Evolutionary conservation across 148 eudicot genomes (phyloP), one percentile per base, ranked within the genome.

Genomic region (Camellia japonica): DNA sequence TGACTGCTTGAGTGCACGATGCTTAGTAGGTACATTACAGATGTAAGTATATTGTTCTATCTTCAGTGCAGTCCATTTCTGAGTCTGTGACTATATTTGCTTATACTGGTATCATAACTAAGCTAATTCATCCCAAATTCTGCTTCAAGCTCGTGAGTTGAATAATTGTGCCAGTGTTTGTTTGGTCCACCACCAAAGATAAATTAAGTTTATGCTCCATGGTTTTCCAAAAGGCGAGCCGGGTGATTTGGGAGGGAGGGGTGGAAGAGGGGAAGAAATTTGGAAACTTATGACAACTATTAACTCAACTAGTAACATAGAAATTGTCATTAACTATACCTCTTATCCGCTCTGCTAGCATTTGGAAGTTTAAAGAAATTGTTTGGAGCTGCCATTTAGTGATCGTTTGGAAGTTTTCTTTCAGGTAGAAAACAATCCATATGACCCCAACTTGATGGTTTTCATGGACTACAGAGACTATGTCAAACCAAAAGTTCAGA

Each of bases 401-500:
- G 76, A 70, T 61, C 16, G 23, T 64, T 65, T 61, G 54, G 54
- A 20, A 44, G n/a, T 18, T 76, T 61, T 61, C 67, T 6, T 78
- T 78, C 89, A 95, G 99, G 99, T 95, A 72, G 97, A 92, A 88
- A 90, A 82, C 82, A 84, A 89, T 85, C 97, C 97, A 64, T 95
- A 90, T 84, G 97, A 95, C 71, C 97, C 97, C 72, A 90, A 81
- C 77, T 78, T 95, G 84, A 95, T 95, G 99, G 99, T 95, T 80
- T 95, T 95, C 87, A 95, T 95, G 99, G 99, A 95, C 83, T 95
- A 95, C 72, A 89, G 99, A 87, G 94, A 95, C 84, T 89, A 85
- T 85, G 77, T 75, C 75, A 87, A 90, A 82, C 85, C 84, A 74
- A 86, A 87, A 78, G 80, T 66, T 77, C 81, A 87, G 54, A 71